Conservation (phyloP, 768 basidiomycete genomes). For the Crassisporium funariophilum region DNA sequence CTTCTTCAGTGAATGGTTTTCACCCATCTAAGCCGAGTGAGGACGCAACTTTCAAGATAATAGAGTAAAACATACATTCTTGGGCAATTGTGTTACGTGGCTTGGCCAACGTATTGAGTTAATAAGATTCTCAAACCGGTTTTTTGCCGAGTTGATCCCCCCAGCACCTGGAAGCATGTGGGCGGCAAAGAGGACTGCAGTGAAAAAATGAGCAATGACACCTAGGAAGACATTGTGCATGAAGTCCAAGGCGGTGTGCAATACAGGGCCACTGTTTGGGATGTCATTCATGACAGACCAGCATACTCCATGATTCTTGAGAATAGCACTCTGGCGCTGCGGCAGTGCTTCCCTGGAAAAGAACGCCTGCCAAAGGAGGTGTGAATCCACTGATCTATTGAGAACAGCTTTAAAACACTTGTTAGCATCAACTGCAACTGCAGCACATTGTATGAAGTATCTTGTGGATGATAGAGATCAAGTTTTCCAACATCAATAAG, state of each 20-base stretch:
- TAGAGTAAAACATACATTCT: constrained; percentile 32
- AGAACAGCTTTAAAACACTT: constrained; percentile 1
- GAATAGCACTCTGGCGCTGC: constrained; percentile 14
- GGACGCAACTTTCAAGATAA: not conserved
- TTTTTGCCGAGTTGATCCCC: constrained; percentile 19
- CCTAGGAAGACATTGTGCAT: constrained; percentile 34
- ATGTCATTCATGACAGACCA: constrained; percentile 25
- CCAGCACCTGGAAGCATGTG: constrained; percentile 28
- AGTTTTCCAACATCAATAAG: constrained; percentile 22
- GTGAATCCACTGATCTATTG: constrained; percentile 14
- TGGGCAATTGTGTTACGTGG: constrained; percentile 30
- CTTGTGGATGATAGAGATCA: constrained; percentile 9
- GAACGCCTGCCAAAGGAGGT: constrained; percentile 3
- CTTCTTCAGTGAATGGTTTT: constrained; percentile 33
- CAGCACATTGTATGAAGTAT: not conserved
- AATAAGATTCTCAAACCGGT: constrained; percentile 24
- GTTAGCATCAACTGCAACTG: not conserved
- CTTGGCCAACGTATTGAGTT: constrained; percentile 31
- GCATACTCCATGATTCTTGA: constrained; percentile 21
- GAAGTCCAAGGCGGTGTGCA: constrained; percentile 27
- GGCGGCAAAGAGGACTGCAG: constrained; percentile 17
- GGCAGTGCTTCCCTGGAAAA: not conserved
- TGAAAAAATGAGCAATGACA: constrained; percentile 25
- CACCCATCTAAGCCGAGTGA: constrained; percentile 22
- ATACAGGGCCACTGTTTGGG: constrained; percentile 27